Evolutionary conservation across 2,329 filamentous ascomycete species (phyloP).

Genomic region (Colletotrichum lini): DNA sequence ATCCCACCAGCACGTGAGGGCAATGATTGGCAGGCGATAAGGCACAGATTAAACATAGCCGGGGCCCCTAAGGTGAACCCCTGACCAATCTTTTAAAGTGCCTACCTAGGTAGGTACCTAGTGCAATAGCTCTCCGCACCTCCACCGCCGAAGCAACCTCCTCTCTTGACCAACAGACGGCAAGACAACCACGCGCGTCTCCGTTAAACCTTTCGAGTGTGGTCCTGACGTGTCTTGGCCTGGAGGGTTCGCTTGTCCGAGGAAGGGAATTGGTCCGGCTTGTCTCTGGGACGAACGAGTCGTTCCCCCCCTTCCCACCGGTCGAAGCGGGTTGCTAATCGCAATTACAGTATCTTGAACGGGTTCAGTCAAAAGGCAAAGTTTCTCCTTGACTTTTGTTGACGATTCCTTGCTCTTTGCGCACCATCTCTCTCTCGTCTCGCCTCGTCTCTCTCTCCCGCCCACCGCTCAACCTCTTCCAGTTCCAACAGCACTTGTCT

Average conservation of each 20-base stretch:
- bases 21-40: slow-evolving; percentile 42
- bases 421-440: not conserved
- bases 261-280: slow-evolving; percentile 24
- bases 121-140: slow-evolving; percentile 24
- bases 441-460: not conserved
- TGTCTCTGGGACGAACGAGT: slow-evolving; percentile 4
- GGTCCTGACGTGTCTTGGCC: not conserved
- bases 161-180: slow-evolving; percentile 24
- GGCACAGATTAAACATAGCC: slow-evolving; percentile 22
- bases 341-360: slow-evolving; percentile 4
- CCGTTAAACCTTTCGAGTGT: not conserved
- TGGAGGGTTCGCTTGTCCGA: not conserved
- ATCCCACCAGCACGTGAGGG: slow-evolving; percentile 34
- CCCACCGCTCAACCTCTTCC: not conserved
- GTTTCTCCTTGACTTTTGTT: slow-evolving; percentile 2
- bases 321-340: not conserved
- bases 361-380: not conserved
- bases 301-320: slow-evolving; percentile 4
- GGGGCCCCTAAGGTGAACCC: slow-evolving; percentile 20
- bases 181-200: slow-evolving; percentile 32
- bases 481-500: not conserved
- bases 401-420: slow-evolving; percentile 10
- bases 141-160: slow-evolving; percentile 20
- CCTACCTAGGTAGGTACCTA: not conserved
- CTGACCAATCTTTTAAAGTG: not conserved